Evolutionary conservation across 2,329 filamentous ascomycete genomes (phyloP), one percentile per base, ranked within the genome.

Genomic region (Epichloe festucae): DNA sequence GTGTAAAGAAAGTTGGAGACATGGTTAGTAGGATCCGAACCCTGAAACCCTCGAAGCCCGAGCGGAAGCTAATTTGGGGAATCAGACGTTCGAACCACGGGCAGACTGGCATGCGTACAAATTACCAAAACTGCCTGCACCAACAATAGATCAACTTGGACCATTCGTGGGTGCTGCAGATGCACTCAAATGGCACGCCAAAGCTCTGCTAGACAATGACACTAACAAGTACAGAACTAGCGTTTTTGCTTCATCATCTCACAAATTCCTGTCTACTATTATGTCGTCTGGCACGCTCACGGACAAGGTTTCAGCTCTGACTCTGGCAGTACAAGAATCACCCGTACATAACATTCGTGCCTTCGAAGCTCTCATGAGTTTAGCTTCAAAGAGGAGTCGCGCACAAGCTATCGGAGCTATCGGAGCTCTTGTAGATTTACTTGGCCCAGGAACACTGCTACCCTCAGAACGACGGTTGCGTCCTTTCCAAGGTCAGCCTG

Each of bases 221-320:
- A 85, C 85, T 55, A 75, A 79, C 41, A 74, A 79, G 46, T 98
- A 96, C 69, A 76, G 77, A 51, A 79, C 81, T 27, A 84, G 88
- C 58, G 73, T 86, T 52, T 81, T 87, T 6, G 81, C 87, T 48
- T 89, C 88, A 27, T 93, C 91, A 2, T 91, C 90, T 41, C 87
- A 94, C 68, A 95, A 90, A 66, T 98, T 98, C 73, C 84, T 97
- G 75, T 88, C 90, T 1, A 95, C 89, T 17, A 96, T 98, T 65
- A 96, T 97, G 87, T 75, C 89, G 10, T 94, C 90, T 2, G 93
- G 93, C 74, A 98, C 94, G 10, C 79, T 97, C 59, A 94, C 89
- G 52, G 93, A 98, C 67, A 97, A 96, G 67, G 85, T 97, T 43
- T 98, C 93, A 3, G 94, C 93, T 3, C 74, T 98, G 62, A 98